phyloP scores from a whole-genome alignment of 306 rosid species.

The Medicago truncatula region MtrunA17r5.0-ANR NC_053042.1:34022001-34022500 shows the following conservation, averaged over 20 bases:
- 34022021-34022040: conserved; percentile 93
- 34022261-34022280: conserved; percentile 89
- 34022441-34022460: conserved; percentile 92
- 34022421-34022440: conserved; percentile 88
- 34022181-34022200: conserved; percentile 11
- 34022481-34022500: conserved; percentile 89
- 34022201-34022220: conserved; percentile 32
- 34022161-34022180: conserved; percentile 13
- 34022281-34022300: conserved; percentile 86
- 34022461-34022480: conserved; percentile 92
- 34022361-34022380: conserved; percentile 81
- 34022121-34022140: conserved; percentile 34
- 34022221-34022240: conserved; percentile 62
- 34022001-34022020: conserved; percentile 83
- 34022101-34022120: conserved; percentile 97
- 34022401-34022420: conserved; percentile 76
- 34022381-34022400: conserved; percentile 67
- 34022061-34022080: conserved; percentile 82
- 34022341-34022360: conserved; percentile 83
- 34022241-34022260: conserved; percentile 91
- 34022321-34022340: conserved; percentile 74
- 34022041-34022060: conserved; percentile 92
- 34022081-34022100: conserved; percentile 96
- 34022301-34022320: conserved; percentile 86
- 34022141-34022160: neutral